phyloP scores from a whole-genome alignment of 208 protist genomes.

The Acanthamoeba castellanii region DNA sequence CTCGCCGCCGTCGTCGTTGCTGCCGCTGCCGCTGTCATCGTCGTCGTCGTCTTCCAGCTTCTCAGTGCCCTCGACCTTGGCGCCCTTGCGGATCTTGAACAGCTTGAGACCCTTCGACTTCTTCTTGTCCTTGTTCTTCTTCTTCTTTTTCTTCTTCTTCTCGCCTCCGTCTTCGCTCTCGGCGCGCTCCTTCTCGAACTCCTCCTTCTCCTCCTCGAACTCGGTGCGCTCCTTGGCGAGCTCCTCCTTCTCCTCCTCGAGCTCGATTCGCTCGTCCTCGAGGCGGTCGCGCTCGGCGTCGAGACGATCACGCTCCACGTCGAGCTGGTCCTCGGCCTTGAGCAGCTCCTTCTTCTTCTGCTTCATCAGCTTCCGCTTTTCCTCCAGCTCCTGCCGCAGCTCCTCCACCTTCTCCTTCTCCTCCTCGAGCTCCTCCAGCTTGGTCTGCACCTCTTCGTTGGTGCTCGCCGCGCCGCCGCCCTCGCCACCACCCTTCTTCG shows the following conservation, averaged over 20 bases:
- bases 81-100: constrained; percentile 12
- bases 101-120: not conserved
- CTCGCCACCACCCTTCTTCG: not conserved
- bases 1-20: not conserved
- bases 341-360: constrained; percentile 26
- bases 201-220: not conserved
- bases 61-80: not conserved
- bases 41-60: not conserved
- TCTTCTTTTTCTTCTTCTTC: not conserved
- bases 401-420: constrained; percentile 24
- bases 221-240: not conserved
- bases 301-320: constrained; percentile 4
- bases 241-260: not conserved
- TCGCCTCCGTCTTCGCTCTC: not conserved
- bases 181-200: constrained; percentile 6
- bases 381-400: not conserved
- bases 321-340: constrained; percentile 28
- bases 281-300: not conserved
- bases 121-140: not conserved
- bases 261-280: constrained; percentile 7
- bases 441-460: not conserved
- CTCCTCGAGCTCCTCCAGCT: constrained; percentile 23
- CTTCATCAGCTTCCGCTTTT: constrained; percentile 15
- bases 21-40: not conserved
- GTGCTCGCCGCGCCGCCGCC: not conserved